Percentiles rank a stretch among this genome's conserved stretches.
Evolutionary conservation across 108 stramenopile genomes (phyloP).

Genomic region (Nitzschia sp.): DNA sequence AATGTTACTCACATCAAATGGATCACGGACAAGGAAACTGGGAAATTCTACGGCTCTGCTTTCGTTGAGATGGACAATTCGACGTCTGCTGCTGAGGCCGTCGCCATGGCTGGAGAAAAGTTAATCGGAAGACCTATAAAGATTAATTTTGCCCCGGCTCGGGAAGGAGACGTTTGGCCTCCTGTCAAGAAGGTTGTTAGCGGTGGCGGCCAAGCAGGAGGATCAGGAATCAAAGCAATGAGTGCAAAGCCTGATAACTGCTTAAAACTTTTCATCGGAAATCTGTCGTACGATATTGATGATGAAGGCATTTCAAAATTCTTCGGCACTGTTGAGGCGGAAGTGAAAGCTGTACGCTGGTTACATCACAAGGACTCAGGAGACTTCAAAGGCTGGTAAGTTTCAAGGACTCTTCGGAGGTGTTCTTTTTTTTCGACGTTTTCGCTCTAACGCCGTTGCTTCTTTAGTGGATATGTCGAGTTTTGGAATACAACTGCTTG

Average conservation of each 20-base stretch:
- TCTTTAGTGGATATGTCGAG: conserved; percentile 73
- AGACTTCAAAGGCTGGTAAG: conserved; percentile 90
- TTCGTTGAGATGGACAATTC: conserved; percentile 78
- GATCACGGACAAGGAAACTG: conserved; percentile 85
- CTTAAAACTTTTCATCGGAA: conserved; percentile 88
- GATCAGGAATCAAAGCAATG: conserved; percentile 77
- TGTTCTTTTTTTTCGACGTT: neutral
- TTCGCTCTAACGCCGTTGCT: neutral
- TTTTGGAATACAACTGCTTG: conserved; percentile 91
- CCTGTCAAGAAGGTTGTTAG: conserved; percentile 66
- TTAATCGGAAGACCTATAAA: conserved; percentile 91
- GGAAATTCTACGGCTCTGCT: conserved; percentile 82
- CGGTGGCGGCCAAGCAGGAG: conserved; percentile 80
- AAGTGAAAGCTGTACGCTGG: conserved; percentile 91
- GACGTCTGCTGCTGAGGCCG: conserved; percentile 61
- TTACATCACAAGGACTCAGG: conserved; percentile 88
- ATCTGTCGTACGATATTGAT: conserved; percentile 92
- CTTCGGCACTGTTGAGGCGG: conserved; percentile 85
- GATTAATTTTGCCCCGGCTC: conserved; percentile 87
- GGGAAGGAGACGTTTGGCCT: conserved; percentile 88
- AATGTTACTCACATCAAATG: conserved; percentile 85
- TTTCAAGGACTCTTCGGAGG: neutral
- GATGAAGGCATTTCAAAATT: conserved; percentile 89
- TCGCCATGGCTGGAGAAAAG: conserved; percentile 66
- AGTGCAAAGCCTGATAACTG: conserved; percentile 84